Evolutionary conservation across 2,329 filamentous ascomycete genomes (phyloP).

Genomic region (Ophiostoma sp.): DNA sequence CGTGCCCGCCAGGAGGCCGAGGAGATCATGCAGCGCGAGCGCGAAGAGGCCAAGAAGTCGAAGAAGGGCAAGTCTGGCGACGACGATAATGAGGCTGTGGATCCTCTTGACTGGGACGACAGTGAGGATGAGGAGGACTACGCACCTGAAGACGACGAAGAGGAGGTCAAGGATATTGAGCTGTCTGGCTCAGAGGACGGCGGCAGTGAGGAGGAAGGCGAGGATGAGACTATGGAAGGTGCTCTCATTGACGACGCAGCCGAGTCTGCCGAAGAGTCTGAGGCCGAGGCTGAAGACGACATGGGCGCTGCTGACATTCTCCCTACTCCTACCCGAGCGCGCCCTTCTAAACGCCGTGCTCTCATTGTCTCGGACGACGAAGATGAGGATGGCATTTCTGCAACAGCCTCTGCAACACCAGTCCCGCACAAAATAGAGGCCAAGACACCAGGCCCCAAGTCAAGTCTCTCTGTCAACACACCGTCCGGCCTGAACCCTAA

Average conservation of each 20-base stretch:
- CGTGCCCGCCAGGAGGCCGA: constrained; percentile 76
- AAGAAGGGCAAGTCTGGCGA: constrained; percentile 41
- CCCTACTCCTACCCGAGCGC: constrained; percentile 26
- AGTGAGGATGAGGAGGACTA: constrained; percentile 41
- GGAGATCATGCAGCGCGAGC: constrained; percentile 72
- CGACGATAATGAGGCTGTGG: constrained; percentile 49
- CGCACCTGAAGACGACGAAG: constrained; percentile 18
- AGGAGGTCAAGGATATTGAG: constrained; percentile 18
- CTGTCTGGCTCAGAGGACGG: constrained; percentile 23
- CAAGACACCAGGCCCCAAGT: constrained; percentile 48
- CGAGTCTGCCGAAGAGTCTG: constrained; percentile 32
- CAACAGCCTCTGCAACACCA: neutral
- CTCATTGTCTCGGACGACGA: constrained; percentile 60
- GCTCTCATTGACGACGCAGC: constrained; percentile 25
- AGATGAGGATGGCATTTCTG: constrained; percentile 43
- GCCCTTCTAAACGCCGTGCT: constrained; percentile 48
- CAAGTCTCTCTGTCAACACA: constrained; percentile 38
- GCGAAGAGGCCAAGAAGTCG: constrained; percentile 64
- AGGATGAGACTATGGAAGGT: constrained; percentile 31
- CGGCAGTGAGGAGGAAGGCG: constrained; percentile 24
- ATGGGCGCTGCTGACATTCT: neutral
- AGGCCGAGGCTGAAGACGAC: constrained; percentile 29
- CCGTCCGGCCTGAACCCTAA: constrained; percentile 26
- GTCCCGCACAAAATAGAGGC: constrained; percentile 20
- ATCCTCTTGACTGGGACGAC: constrained; percentile 27